phyloP scores from a whole-genome alignment of 192 early-diverging fungal species.

The Coemansia sp. region DNA sequence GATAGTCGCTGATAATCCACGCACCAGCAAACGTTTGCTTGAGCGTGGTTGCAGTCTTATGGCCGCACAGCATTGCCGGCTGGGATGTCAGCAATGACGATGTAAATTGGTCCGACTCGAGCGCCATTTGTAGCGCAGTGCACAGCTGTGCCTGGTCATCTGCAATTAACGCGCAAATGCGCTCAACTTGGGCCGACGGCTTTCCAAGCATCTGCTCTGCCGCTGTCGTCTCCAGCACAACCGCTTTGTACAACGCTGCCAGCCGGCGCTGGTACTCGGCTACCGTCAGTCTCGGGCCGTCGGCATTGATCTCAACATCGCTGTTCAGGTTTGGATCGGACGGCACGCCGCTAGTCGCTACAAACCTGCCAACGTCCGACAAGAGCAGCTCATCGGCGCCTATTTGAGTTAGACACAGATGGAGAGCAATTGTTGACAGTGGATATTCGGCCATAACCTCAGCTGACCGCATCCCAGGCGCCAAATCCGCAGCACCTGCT shows the following conservation, averaged over 20 bases:
- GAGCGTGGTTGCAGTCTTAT: neutral
- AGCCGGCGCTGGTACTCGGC: slow-evolving; percentile 6
- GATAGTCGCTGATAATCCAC: slow-evolving; percentile 12
- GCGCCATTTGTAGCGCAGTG: slow-evolving; percentile 15
- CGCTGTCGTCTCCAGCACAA: neutral
- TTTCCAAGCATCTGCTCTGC: neutral
- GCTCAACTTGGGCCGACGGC: neutral
- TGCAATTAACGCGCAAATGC: neutral
- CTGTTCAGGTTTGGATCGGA: neutral
- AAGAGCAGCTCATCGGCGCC: neutral
- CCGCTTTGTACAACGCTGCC: slow-evolving; percentile 1
- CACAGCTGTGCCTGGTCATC: neutral
- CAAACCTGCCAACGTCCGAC: slow-evolving; percentile 1
- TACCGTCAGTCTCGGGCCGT: neutral
- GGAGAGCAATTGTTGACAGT: slow-evolving; percentile 9
- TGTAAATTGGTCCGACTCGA: neutral
- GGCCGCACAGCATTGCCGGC: neutral
- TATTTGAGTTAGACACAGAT: slow-evolving; percentile 10
- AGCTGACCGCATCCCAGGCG: neutral
- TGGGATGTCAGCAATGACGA: slow-evolving; percentile 2
- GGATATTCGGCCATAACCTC: neutral
- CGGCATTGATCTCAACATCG: neutral
- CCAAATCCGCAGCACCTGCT: too few relatives aligned
- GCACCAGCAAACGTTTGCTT: slow-evolving; percentile 4
- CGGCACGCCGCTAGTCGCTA: neutral